Evolutionary conservation across 192 early-diverging fungal species (phyloP), one percentile per base, ranked within the genome.

Genomic region (Lobosporangium transversale): DNA sequence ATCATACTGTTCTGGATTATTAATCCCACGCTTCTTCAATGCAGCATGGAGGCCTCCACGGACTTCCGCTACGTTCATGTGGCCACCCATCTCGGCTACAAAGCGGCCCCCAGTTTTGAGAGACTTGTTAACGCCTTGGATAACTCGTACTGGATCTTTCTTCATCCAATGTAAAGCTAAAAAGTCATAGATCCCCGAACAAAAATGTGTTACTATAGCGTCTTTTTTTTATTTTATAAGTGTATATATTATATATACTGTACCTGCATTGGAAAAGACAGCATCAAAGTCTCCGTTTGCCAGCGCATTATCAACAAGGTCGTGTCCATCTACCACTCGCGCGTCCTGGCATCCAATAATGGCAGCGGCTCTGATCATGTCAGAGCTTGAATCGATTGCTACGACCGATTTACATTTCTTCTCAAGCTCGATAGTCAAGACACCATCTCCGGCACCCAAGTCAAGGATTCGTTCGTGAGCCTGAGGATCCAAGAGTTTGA

Each of bases 91-190:
- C 32, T 92, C 90, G 23, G 76, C 84, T 9, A 89, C 88, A 44
- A 90, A 83, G 15, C 84, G 66, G 26, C 89, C 89, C n/a, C 67
- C 70, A 11, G 83, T 67, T 45, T 86, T 87, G 32, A 92, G 79
- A 9, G 68, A 53, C 35, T 80, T 62, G 36, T 79, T 61, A 21
- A 89, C 84, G 15, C 89, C 89, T 29, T 79, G 59, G 66, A 91
- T 84, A 12, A 90, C 88, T 29, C 82, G 59, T 29, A 62, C 65
- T 14, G 87, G 88, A 42, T 88, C 82, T 42, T 80, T 54, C 48
- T 82, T 90, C 85, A 92, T 89, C 90, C 90, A 92, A 66, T 92
- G 90, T 11, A 92, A 45, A 26, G 90, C 89, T 89, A 53, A 8
- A 60, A 14, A 24, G 27, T 31, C 30, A 35, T 37, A 35, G 23